Base-by-base conservation (phyloP, 179 eudicot genomes). In the Carnegiea gigantea region DNA sequence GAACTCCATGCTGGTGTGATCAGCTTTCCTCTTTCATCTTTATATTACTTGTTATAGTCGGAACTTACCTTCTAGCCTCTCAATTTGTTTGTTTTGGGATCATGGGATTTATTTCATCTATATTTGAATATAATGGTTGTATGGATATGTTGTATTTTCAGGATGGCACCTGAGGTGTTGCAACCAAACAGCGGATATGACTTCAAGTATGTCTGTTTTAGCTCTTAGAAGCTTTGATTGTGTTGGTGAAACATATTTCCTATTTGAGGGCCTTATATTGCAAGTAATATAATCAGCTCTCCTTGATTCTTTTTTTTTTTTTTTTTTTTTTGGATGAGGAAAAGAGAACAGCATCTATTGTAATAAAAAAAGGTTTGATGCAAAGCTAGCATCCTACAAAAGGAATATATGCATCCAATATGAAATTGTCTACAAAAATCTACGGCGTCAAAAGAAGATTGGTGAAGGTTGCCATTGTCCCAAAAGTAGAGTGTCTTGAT, bases 111-210 rank as follows among this genome's bases (percentile, higher is more conserved):
- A 57, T 57, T 40, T 57, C 24, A 40, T 77, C 18, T 67, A 18
- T 26, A 24, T 65, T 14, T 28, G 10, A 28, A 26, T 76, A n/a
- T 77, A 44, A 57, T 53, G 65, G n/a, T 78, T 83, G 53, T 24
- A 48, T 85, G 71, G 67, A 36, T 51, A 51, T 81, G 57, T 81
- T 51, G 38, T 48, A 51, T 83, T 83, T 84, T 74, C 84, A 96
- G 99, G 99, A 96, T 96, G 99, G 99, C 99, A 40, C 99, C 99
- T 53, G 99, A 96, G 89, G 99, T 96, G 64, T 85, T 96, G 92
- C 99, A 96, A 87, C 97, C 97, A 48, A 95, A 90, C 81, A 92
- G 91, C 78, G 99, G 99, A 83, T 96, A 96, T 86, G 91, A 96
- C 87, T 94, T 94, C 87, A 96, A 96, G 99, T 96, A 85, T 68